Base-by-base conservation (phyloP, 1,284 basidiomycete species). In the Ganoderma multipileum region DNA sequence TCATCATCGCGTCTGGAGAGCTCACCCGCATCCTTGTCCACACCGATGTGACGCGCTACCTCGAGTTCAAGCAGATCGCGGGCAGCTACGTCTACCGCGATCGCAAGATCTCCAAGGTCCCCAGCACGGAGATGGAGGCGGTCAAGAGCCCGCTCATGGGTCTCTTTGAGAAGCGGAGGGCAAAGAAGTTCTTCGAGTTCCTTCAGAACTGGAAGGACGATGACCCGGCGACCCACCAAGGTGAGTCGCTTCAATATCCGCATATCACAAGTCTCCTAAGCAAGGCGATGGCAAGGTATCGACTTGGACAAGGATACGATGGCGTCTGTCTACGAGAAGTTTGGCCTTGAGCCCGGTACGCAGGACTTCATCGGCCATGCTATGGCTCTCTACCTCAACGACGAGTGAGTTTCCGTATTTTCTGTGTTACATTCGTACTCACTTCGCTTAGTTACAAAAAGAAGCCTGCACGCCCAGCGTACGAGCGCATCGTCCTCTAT, bases 1-100 rank as follows among this genome's bases (percentile, higher is more conserved):
- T 97, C 85, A 99, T 99, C 86, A 97, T 99, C 79, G 95, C 98
- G 44, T 97, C 96, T 33, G 98, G 98, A 70, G 97, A 99, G 82
- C 92, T 99, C 78, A 98, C 97, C 68, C 94, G 94, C 82, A 99
- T 99, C 82, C 92, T 99, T 72, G 97, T 99, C 60, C 97, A 99
- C 86, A 99, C 98, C 75, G 97, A 99, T 79, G 98, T 99, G 72
- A 98, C 95, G 42, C 92, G 97, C 71, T 99, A 99, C 84, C 93
- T 99, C 79, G 98, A 99, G 82, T 99, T 99, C 87, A 99, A 99
- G 87, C 97, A 99, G 85, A 99, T 99, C 81, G 96, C 98, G 1
- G 98, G 97, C 65, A 97, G 95, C 77, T 99, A 94, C 81, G 98
- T 99, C 70, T 98, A 97, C 82, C 93, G 97, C 65, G 98, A 99